Evolutionary conservation across 2,329 filamentous ascomycete species (phyloP).

Genomic region (Colletotrichum filicis): DNA sequence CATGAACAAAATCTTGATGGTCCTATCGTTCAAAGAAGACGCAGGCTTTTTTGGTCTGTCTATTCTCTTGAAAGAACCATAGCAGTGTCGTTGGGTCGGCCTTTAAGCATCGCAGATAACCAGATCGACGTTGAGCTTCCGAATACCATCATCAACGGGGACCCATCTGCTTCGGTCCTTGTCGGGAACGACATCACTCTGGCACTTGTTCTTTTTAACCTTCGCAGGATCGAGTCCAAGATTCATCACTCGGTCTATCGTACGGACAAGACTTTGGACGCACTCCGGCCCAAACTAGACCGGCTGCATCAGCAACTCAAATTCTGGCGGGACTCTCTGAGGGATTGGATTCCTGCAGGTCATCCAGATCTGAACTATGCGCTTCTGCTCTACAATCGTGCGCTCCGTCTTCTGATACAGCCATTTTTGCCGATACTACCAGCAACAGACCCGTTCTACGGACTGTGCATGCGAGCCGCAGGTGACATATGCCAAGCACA

Average conservation of each 20-base stretch:
- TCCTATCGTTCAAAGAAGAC: slow-evolving; percentile 39
- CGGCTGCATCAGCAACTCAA: slow-evolving; percentile 54
- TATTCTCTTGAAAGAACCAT: slow-evolving; percentile 61
- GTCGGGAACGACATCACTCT: slow-evolving; percentile 48
- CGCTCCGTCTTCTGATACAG: slow-evolving; percentile 60
- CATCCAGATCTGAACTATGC: slow-evolving; percentile 59
- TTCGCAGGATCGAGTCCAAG: slow-evolving; percentile 58
- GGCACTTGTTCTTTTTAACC: slow-evolving; percentile 54
- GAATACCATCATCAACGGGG: slow-evolving; percentile 44
- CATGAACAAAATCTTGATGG: slow-evolving; percentile 45
- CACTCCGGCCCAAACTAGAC: slow-evolving; percentile 59
- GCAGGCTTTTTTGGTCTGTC: slow-evolving; percentile 62
- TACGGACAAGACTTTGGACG: slow-evolving; percentile 55
- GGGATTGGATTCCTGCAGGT: slow-evolving; percentile 63
- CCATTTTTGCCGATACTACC: slow-evolving; percentile 59
- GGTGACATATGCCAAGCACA: slow-evolving; percentile 55
- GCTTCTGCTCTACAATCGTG: slow-evolving; percentile 60
- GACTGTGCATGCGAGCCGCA: slow-evolving; percentile 51
- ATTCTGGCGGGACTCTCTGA: slow-evolving; percentile 65
- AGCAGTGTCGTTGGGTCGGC: slow-evolving; percentile 60
- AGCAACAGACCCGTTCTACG: slow-evolving; percentile 57
- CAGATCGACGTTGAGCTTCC: slow-evolving; percentile 62
- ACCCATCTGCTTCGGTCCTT: slow-evolving; percentile 42
- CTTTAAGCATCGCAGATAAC: slow-evolving; percentile 60
- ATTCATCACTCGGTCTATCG: slow-evolving; percentile 64